Percentiles rank a stretch among this genome's conserved stretches.
Evolutionary conservation across 2,329 filamentous ascomycete species (phyloP).

Genomic region (Paecilomyces dactylethromorphus): DNA sequence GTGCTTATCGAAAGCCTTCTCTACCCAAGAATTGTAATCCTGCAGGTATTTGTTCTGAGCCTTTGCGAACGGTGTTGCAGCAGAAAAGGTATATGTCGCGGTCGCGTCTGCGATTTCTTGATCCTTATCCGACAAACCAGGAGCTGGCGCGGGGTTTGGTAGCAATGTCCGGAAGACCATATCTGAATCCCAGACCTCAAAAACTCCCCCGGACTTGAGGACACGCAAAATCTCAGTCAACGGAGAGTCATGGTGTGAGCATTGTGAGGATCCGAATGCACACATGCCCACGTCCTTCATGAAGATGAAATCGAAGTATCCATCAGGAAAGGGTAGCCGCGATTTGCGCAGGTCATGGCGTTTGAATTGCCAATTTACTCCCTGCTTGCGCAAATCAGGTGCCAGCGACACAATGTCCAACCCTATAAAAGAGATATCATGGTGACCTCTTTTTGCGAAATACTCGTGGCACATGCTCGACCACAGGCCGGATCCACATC

Average conservation of each 20-base stretch:
- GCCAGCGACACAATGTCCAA: constrained; percentile 73
- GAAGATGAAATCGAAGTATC: constrained; percentile 82
- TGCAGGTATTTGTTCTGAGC: constrained; percentile 75
- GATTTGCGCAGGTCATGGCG: constrained; percentile 74
- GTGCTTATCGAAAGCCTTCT: constrained; percentile 65
- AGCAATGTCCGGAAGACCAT: constrained; percentile 75
- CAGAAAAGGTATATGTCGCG: constrained; percentile 74
- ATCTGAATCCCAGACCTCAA: constrained; percentile 90
- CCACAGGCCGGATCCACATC: constrained; percentile 85
- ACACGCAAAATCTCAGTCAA: constrained; percentile 71
- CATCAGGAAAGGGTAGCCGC: constrained; percentile 71
- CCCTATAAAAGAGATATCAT: constrained; percentile 70
- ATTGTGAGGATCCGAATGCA: constrained; percentile 51
- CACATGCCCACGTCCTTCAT: constrained; percentile 74
- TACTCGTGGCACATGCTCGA: constrained; percentile 79
- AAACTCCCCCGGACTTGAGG: constrained; percentile 66
- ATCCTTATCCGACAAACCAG: constrained; percentile 54
- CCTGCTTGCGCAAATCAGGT: constrained; percentile 58
- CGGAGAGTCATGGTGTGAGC: constrained; percentile 48
- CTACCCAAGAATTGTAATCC: constrained; percentile 78
- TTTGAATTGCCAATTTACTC: constrained; percentile 82
- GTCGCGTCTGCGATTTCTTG: constrained; percentile 59
- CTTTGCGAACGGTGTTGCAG: constrained; percentile 73
- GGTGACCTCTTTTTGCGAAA: constrained; percentile 62
- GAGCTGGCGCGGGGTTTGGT: constrained; percentile 62